These are phyloP conservation scores for Candida rishiriensis DNA, from an alignment of 805 yeast species.

Conservation along the genomic window DNA sequence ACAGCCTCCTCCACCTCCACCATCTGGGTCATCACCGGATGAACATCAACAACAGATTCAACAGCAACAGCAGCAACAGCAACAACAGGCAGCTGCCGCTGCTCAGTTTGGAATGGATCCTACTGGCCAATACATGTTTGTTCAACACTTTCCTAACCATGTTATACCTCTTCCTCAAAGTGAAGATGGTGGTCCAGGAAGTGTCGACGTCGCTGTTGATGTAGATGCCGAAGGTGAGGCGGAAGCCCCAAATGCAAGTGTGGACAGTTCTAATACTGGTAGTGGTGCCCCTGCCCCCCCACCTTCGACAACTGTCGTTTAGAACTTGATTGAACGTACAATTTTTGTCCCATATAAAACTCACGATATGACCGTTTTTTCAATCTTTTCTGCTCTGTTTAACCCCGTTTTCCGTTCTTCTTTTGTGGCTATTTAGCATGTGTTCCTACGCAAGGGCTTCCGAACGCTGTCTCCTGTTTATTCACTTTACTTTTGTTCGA, in stretches of 20 bases:
- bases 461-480: no score
- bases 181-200: not conserved
- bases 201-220: not conserved
- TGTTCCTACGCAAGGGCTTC: no score
- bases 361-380: no score
- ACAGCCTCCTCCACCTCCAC: conserved; percentile 18
- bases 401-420: no score
- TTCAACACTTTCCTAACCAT: conserved; percentile 21
- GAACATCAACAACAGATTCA: conserved; percentile 2
- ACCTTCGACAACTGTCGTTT: no score
- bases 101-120: conserved; percentile 25
- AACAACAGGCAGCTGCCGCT: conserved; percentile 3
- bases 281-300: no score
- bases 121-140: conserved; percentile 27
- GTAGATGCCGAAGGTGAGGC: not conserved
- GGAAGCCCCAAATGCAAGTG: no score
- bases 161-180: conserved; percentile 8
- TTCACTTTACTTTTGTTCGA: no score
- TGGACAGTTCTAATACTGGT: not conserved
- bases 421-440: no score
- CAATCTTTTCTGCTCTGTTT: no score
- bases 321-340: no score
- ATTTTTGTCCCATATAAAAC: no score
- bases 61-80: not conserved
- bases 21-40: conserved; percentile 7